A percentile compares a stretch with the other conserved stretches of the same genome.
These are phyloP conservation scores for Trypanosoma vivax DNA, from an alignment of 208 protist genomes.

Conservation along the genomic window DNA sequence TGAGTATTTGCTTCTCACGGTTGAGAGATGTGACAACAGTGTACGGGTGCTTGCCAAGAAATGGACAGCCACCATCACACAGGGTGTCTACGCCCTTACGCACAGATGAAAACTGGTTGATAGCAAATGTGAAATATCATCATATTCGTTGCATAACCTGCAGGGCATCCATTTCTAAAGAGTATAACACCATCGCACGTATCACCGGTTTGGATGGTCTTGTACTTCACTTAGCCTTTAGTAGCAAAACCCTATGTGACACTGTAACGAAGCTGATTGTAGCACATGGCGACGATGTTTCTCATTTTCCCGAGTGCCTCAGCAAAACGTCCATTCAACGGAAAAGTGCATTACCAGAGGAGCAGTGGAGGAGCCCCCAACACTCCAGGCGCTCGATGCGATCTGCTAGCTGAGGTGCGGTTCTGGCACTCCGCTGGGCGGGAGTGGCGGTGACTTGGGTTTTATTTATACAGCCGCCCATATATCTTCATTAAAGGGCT, in stretches of 20 bases:
- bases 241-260: slow-evolving; percentile 3
- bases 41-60: too few relatives aligned
- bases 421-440: too few relatives aligned
- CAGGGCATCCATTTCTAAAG: background rate
- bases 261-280: slow-evolving; percentile 12
- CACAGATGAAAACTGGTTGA: background rate
- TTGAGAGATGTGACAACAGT: slow-evolving; percentile 1
- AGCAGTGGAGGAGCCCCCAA: too few relatives aligned
- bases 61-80: too few relatives aligned
- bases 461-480: too few relatives aligned
- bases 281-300: background rate
- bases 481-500: too few relatives aligned
- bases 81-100: too few relatives aligned
- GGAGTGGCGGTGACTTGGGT: too few relatives aligned
- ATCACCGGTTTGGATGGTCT: slow-evolving; percentile 6
- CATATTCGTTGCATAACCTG: slow-evolving; percentile 2
- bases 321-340: background rate
- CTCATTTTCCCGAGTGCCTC: background rate
- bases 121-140: slow-evolving; percentile 14
- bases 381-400: too few relatives aligned
- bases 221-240: slow-evolving; percentile 4
- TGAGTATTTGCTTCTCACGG: slow-evolving; percentile 14
- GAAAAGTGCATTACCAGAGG: background rate
- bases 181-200: background rate
- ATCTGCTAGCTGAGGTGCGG: too few relatives aligned